Evolutionary conservation across 164 flowering plant species (phyloP).

Genomic region (Paratinospora sagittata): DNA sequence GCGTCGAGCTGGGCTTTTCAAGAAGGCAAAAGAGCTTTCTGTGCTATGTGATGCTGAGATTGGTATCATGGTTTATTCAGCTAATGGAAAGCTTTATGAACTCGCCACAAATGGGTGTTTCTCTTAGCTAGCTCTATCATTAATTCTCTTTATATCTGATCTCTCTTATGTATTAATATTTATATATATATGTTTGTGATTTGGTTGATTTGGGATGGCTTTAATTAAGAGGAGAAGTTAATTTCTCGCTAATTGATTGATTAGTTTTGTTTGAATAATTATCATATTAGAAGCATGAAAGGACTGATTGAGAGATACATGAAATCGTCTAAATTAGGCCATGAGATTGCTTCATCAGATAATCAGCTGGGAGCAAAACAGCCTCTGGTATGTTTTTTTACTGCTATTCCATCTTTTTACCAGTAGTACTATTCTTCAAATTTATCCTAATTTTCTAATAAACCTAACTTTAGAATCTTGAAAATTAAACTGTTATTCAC

Average conservation of each 20-base stretch:
- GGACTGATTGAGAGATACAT: conserved; percentile 68
- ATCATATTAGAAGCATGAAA: conserved; percentile 49
- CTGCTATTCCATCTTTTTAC: too few species aligned
- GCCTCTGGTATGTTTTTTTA: too few species aligned
- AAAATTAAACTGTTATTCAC: too few species aligned
- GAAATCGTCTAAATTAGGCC: conserved; percentile 21
- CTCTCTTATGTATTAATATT: neutral
- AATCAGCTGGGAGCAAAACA: too few species aligned
- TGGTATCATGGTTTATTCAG: conserved; percentile 69
- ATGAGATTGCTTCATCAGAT: too few species aligned
- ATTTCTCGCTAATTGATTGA: too few species aligned
- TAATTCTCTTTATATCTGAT: neutral
- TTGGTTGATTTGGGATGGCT: neutral
- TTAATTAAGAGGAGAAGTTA: too few species aligned
- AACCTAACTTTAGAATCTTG: too few species aligned
- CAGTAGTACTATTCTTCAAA: too few species aligned
- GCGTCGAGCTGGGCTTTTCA: too few species aligned
- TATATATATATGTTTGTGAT: neutral
- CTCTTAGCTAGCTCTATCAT: too few species aligned
- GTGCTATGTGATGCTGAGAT: conserved; percentile 84
- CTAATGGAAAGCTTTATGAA: conserved; percentile 77
- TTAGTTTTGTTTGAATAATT: neutral
- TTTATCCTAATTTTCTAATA: too few species aligned
- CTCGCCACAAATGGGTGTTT: conserved; percentile 70
- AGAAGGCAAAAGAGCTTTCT: conserved; percentile 83